These are phyloP conservation scores for Plasmodium ovale DNA, from an alignment of 169 alveolate genomes.

Conservation along the genomic window DNA sequence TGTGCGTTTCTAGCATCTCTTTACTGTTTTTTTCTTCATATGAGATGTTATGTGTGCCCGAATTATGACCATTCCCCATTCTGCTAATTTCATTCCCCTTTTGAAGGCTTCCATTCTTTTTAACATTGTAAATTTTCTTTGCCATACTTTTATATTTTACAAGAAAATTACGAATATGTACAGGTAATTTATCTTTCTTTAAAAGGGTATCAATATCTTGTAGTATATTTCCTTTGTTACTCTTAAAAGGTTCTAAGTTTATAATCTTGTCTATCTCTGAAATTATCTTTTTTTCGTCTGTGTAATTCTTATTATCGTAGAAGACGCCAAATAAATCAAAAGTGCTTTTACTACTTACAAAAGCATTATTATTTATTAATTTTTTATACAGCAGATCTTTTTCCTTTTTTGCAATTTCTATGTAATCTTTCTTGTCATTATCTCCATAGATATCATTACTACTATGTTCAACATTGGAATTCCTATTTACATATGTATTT, in stretches of 20 bases:
- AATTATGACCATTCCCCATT: not conserved
- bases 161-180: conserved; percentile 49
- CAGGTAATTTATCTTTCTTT: conserved; percentile 59
- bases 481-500: conserved; percentile 21
- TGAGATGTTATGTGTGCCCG: not conserved
- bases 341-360: conserved; percentile 45
- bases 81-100: not conserved
- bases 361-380: conserved; percentile 28
- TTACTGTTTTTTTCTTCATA: not conserved
- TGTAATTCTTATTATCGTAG: conserved; percentile 60
- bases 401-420: conserved; percentile 68
- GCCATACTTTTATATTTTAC: conserved; percentile 57
- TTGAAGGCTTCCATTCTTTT: not conserved
- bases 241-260: conserved; percentile 72
- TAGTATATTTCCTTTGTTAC: conserved; percentile 36
- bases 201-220: conserved; percentile 61
- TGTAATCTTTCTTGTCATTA: conserved; percentile 43
- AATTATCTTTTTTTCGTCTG: conserved; percentile 27
- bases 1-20: not conserved
- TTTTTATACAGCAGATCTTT: conserved; percentile 46
- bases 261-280: conserved; percentile 50
- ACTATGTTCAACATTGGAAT: not conserved
- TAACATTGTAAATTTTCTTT: not conserved
- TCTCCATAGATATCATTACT: too few relatives aligned
- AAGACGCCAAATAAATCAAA: conserved; percentile 75